Evolutionary conservation across 176 grass and related monocot species (phyloP).

Genomic region (Juncus inflexus): DNA sequence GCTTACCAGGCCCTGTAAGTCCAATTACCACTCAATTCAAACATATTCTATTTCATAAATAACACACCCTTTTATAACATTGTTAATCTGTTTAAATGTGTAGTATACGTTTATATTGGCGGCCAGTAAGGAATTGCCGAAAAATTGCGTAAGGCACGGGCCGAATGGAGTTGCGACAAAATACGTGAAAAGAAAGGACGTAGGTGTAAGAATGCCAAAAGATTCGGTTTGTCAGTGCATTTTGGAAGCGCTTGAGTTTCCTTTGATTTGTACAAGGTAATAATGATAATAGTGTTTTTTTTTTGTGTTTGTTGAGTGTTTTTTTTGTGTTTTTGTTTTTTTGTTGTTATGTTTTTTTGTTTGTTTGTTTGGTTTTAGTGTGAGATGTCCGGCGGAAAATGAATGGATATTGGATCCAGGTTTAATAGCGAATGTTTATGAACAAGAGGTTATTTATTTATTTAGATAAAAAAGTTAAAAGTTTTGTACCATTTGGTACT

Average conservation of each 20-base stretch:
- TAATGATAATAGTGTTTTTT: constrained; percentile 13
- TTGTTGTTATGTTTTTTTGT: neutral
- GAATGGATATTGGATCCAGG: constrained; percentile 93
- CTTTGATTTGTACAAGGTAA: constrained; percentile 82
- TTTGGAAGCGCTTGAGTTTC: constrained; percentile 80
- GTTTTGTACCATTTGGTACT: neutral
- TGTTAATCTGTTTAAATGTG: too few relatives aligned
- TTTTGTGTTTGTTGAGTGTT: constrained; percentile 14
- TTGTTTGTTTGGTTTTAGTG: constrained; percentile 36
- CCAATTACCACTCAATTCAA: constrained; percentile 15
- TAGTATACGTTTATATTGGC: constrained; percentile 98
- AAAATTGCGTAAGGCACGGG: constrained; percentile 73
- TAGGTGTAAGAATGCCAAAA: constrained; percentile 82
- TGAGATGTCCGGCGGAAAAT: constrained; percentile 77
- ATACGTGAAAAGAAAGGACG: constrained; percentile 73
- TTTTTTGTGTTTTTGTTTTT: constrained; percentile 10
- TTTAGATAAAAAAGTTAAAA: neutral
- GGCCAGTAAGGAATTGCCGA: constrained; percentile 76
- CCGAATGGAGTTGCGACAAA: constrained; percentile 37
- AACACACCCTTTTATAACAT: too few relatives aligned
- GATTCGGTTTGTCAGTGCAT: constrained; percentile 76
- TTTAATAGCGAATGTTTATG: constrained; percentile 68
- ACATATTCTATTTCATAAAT: too few relatives aligned
- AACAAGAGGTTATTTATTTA: constrained; percentile 56
- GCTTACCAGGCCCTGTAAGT: constrained; percentile 89